Base-by-base conservation (phyloP, 352 stramenopile species). In the Achlya hypogyna region DNA sequence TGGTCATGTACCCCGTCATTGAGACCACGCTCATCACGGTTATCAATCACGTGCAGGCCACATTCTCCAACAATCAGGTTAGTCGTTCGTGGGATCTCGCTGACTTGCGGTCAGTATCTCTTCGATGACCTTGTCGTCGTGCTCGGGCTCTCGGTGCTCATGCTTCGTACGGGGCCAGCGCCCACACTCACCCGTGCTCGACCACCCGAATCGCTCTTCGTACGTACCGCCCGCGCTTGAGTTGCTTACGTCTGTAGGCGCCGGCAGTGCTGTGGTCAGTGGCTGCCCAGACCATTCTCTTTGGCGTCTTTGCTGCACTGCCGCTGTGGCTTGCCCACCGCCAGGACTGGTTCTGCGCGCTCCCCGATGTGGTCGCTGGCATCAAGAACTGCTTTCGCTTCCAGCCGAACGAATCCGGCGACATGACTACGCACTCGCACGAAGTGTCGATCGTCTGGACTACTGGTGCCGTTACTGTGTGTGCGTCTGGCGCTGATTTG, bases 1-100 rank as follows among this genome's bases (percentile, higher is more conserved):
- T 96, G 82, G 88, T 97, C 49, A 78, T 97, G 51, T 97, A 97
- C 76, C 88, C 87, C 51, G 84, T 96, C 69, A 81, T 96, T 35
- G 84, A 95, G 70, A 77, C 91, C 20, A 88, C 80, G 14, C 70
- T 89, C 69, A 74, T 81, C 35, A 78, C 80, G 28, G 67, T 85
- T 5, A 83, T 90, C 79, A 85, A 84, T 64, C 75, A 82, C 51
- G 64, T 79, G 40, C 51, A 76, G 42, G 86, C 81, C 18, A 77
- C 87, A 68, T 86, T 91, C 75, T 88, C 79, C 71, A 84, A 87
- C 73, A 78, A 76, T 38, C 83, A 92, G n/a, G 54, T 49, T 20
- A 6, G 3, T 25, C 31, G 2, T 18, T 45, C 6, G 6, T 42
- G 12, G 34, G 4, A 62, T 18, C 29, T 51, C 22, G 38, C n/a